Evolutionary conservation across 2,329 filamentous ascomycete genomes (phyloP).

Genomic region (Colletotrichum sp.): DNA sequence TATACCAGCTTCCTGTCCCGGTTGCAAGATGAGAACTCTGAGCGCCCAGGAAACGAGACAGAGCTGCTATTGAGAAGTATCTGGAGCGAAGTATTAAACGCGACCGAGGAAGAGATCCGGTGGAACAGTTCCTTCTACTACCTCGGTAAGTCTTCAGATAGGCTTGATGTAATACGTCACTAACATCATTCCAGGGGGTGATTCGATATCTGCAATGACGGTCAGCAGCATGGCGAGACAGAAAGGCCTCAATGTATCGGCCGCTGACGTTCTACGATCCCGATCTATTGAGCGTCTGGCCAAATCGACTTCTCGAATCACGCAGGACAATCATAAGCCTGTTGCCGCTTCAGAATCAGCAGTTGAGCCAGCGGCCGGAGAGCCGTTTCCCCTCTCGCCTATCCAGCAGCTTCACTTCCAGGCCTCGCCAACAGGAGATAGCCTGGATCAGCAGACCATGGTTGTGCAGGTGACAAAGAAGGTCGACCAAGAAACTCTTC

Average conservation of each 20-base stretch:
- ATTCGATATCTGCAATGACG: constrained; percentile 6
- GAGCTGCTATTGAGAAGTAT: not conserved
- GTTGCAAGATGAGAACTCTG: not conserved
- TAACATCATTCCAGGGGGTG: not conserved
- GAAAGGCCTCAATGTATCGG: not conserved
- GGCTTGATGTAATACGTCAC: not conserved
- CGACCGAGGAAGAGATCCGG: not conserved
- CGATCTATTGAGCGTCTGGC: not conserved
- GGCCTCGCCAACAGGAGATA: not conserved
- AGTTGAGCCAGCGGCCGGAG: not conserved
- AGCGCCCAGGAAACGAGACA: not conserved
- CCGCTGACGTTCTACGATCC: not conserved
- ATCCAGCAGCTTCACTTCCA: constrained; percentile 12
- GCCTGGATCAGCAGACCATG: constrained; percentile 4
- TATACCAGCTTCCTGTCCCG: not conserved
- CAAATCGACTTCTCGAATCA: not conserved
- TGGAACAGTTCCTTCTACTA: constrained; percentile 10
- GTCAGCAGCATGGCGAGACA: constrained; percentile 2
- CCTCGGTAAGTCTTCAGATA: not conserved
- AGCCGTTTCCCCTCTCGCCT: not conserved
- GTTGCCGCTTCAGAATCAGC: not conserved
- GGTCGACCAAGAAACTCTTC: not conserved
- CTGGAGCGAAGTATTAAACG: constrained; percentile 2
- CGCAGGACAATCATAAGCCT: not conserved
- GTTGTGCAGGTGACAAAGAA: not conserved